Evolutionary conservation across 768 basidiomycete genomes (phyloP).

Genomic region (Psilocybe cyanescens): DNA sequence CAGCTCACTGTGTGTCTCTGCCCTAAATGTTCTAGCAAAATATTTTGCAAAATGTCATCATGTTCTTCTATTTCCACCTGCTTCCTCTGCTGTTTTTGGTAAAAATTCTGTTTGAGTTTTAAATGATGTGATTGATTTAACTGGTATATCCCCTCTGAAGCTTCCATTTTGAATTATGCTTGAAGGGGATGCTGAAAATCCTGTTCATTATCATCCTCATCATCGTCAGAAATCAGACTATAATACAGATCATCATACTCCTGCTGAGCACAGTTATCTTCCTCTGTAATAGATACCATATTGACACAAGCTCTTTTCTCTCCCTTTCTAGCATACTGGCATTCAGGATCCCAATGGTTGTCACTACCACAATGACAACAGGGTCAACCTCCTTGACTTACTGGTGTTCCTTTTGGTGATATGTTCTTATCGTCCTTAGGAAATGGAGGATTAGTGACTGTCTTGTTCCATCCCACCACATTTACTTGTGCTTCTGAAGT

Average conservation of each 20-base stretch:
- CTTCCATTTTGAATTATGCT: too few species aligned
- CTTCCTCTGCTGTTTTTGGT: too few species aligned
- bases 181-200: constrained; percentile 16
- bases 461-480: constrained; percentile 9
- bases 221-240: constrained; percentile 18
- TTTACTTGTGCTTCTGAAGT: neutral
- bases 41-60: neutral
- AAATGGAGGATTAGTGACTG: constrained; percentile 13
- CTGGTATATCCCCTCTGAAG: too few species aligned
- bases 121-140: too few species aligned
- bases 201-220: neutral
- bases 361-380: constrained; percentile 34
- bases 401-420: constrained; percentile 15
- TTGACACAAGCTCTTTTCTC: constrained; percentile 22
- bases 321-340: constrained; percentile 24
- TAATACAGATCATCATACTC: constrained; percentile 30
- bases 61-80: too few species aligned
- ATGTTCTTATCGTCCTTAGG: constrained; percentile 26
- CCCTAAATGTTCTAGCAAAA: neutral
- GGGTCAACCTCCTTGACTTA: constrained; percentile 27
- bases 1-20: too few species aligned
- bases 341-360: constrained; percentile 38
- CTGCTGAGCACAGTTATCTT: constrained; percentile 22
- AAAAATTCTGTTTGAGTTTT: too few species aligned
- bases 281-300: neutral